Evolutionary conservation across 1,139 yeast species (phyloP).

Genomic region (Suhomyces kunorum): DNA sequence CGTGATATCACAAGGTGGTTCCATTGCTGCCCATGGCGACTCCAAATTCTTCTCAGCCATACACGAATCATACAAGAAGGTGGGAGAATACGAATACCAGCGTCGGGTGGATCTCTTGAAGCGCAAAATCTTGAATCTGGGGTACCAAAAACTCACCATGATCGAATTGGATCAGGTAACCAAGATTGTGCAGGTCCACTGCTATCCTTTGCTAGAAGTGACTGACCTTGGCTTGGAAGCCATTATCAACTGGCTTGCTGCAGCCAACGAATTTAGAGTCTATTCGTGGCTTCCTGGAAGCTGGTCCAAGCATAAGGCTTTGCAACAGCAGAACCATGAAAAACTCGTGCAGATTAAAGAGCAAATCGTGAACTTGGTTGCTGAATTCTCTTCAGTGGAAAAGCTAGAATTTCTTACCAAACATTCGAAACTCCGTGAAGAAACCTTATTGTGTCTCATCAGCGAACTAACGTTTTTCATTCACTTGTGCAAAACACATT

Average conservation of each 20-base stretch:
- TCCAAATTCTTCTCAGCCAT: constrained; percentile 28
- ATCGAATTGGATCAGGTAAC: constrained; percentile 32
- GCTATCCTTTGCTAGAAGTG: constrained; percentile 22
- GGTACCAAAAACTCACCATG: constrained; percentile 17
- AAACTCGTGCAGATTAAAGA: constrained; percentile 18
- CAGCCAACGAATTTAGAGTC: constrained; percentile 33
- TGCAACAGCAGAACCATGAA: constrained; percentile 23
- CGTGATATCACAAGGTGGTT: constrained; percentile 16
- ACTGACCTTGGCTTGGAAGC: constrained; percentile 22
- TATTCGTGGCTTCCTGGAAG: constrained; percentile 23
- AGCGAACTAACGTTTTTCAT: constrained; percentile 31
- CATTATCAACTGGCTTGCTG: constrained; percentile 28
- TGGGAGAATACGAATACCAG: constrained; percentile 32
- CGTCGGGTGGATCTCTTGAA: constrained; percentile 25
- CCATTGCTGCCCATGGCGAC: constrained; percentile 20
- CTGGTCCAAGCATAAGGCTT: constrained; percentile 15
- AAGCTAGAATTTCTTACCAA: constrained; percentile 20
- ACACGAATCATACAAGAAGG: constrained; percentile 33
- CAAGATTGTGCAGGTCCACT: constrained; percentile 21
- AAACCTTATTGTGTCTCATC: constrained; percentile 29
- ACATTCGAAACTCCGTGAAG: constrained; percentile 23
- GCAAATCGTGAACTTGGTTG: constrained; percentile 11
- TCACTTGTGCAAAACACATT: constrained; percentile 24
- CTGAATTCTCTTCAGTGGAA: constrained; percentile 16
- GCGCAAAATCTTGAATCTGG: constrained; percentile 23